Base-by-base conservation (phyloP, 164 flowering plant genomes). In the Macadamia tetraphylla region DNA sequence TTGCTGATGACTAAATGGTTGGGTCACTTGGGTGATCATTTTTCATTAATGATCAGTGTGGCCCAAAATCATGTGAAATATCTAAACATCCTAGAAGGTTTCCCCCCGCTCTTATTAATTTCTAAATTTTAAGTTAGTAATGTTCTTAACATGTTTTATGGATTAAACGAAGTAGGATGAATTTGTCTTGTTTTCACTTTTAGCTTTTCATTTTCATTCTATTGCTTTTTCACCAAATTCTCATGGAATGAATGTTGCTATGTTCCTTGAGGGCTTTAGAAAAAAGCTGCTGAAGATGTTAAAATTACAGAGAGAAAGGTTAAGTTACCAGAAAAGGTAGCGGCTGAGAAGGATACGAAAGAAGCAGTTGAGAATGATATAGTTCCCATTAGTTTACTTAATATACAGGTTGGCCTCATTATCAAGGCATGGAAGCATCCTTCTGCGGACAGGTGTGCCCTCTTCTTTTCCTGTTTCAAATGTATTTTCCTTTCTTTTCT, bases 351-450 rank as follows among this genome's bases (percentile, higher is more conserved):
- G 40, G 40, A 35, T 35, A 35, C 23, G 0, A 23, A 35, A 73
- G 89, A 75, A 68, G 68, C 80, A 62, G 84, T 62, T 42, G 88
- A 78, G 40, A 89, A 85, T 71, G 91, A 87, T 57, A 75, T 77
- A 43, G 97, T 84, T 53, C 81, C 88, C 66, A 85, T 94, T 53
- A 88, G 89, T 75, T 68, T 88, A 73, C 86, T 94, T 15, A 90
- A 94, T 75, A 81, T 94, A 73, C 92, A 87, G 73, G 92, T 94
- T 84, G 99, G 97, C 48, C 81, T 85, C 11, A 86, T 94, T 78
- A 89, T 84, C 71, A 94, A 90, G 82, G 98, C 97, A 52, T 90
- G 90, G 88, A 92, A 92, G 78, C 99, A 94, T 82, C 99, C 99
- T 62, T 86, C 97, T 72, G 99, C 99, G 58, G 99, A 94, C 76